Evolutionary conservation across 495 filamentous ascomycete species (phyloP).

Genomic region (Penicillium roqueforti): DNA sequence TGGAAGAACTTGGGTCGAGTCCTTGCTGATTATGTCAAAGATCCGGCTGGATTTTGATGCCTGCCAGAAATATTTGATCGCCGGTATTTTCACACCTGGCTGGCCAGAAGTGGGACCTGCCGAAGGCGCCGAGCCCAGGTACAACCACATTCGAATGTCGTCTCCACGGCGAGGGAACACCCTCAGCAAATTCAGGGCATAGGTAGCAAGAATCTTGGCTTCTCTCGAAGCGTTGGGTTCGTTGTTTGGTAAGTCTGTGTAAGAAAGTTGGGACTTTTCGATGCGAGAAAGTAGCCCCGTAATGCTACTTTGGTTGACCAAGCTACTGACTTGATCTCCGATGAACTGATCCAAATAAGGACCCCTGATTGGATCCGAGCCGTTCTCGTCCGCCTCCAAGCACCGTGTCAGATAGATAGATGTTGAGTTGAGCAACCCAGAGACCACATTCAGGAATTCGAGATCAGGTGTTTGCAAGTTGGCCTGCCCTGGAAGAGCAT

Average conservation of each 20-base stretch:
- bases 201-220: slow-evolving; percentile 74
- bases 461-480: slow-evolving; percentile 46
- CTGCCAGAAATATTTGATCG: slow-evolving; percentile 87
- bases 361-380: slow-evolving; percentile 25
- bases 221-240: slow-evolving; percentile 47
- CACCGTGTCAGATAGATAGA: slow-evolving; percentile 53
- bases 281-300: slow-evolving; percentile 52
- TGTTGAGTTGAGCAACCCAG: slow-evolving; percentile 57
- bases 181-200: slow-evolving; percentile 77
- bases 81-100: slow-evolving; percentile 50
- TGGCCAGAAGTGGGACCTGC: slow-evolving; percentile 30
- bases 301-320: slow-evolving; percentile 64
- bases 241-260: slow-evolving; percentile 21
- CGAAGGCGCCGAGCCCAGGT: slow-evolving; percentile 65
- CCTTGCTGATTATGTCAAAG: slow-evolving; percentile 60
- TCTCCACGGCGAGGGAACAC: slow-evolving; percentile 80
- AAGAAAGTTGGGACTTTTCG: slow-evolving; percentile 26
- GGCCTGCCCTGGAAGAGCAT: slow-evolving; percentile 41
- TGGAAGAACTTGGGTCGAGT: slow-evolving; percentile 53
- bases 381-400: slow-evolving; percentile 50
- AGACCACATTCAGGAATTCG: slow-evolving; percentile 62
- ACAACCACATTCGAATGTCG: slow-evolving; percentile 95
- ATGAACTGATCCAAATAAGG: slow-evolving; percentile 53
- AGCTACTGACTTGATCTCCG: slow-evolving; percentile 54
- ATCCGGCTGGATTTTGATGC: slow-evolving; percentile 62